A percentile compares a stretch with the other conserved stretches of the same genome.
These are phyloP conservation scores for Cotoneaster glaucophyllus DNA, from an alignment of 306 rosid genomes.

Conservation along the genomic window DNA sequence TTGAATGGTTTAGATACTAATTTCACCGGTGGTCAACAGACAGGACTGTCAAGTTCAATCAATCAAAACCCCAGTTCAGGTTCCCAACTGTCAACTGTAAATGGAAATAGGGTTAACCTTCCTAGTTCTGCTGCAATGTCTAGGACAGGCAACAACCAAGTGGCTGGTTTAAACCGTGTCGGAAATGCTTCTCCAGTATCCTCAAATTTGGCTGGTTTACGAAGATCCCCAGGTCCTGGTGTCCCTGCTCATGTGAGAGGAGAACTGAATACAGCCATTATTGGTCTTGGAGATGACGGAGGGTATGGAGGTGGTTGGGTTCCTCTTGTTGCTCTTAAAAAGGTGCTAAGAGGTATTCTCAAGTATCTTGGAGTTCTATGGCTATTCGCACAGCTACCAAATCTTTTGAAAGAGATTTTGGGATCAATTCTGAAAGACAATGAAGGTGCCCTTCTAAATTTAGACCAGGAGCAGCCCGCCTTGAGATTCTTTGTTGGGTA, in stretches of 20 bases:
- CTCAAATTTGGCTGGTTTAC: conserved; percentile 67
- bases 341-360: conserved; percentile 94
- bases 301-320: conserved; percentile 99
- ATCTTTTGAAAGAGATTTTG: conserved; percentile 81
- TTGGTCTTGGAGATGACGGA: conserved; percentile 99
- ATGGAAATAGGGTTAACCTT: conserved; percentile 69
- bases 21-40: conserved; percentile 60
- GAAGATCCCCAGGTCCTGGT: conserved; percentile 84
- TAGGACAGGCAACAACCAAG: conserved; percentile 74
- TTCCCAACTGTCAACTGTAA: conserved; percentile 56
- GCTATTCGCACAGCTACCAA: conserved; percentile 97
- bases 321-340: conserved; percentile 96
- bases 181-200: conserved; percentile 81
- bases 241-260: conserved; percentile 98
- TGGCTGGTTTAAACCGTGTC: conserved; percentile 59
- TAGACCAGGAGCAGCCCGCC: conserved; percentile 99
- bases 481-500: conserved; percentile 98
- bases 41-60: conserved; percentile 58
- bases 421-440: conserved; percentile 97
- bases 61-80: conserved; percentile 60
- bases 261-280: conserved; percentile 93
- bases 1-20: conserved; percentile 86
- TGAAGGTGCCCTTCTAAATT: conserved; percentile 91
- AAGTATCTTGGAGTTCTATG: conserved; percentile 98
- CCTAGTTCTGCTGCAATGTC: conserved; percentile 69